A percentile compares a stretch with the other conserved stretches of the same genome.
Conservation (phyloP, 2,329 filamentous ascomycete species). For the Leptographium wingfieldii region DNA sequence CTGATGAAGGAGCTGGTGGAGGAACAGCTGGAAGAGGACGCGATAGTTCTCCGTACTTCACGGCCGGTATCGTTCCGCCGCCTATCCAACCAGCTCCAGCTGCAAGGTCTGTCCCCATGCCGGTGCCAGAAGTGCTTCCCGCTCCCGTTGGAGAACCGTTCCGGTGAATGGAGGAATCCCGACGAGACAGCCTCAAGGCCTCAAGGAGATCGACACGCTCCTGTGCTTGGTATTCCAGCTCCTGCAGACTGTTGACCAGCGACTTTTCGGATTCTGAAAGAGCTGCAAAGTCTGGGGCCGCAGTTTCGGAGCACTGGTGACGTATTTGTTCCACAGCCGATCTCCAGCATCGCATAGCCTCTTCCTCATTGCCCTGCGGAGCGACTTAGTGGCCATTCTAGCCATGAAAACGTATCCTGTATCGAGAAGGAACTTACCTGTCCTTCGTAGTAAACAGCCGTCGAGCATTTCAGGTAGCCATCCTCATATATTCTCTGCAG, state of each 20-base stretch:
- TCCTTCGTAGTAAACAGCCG: constrained; percentile 89
- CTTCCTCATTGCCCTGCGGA: constrained; percentile 69
- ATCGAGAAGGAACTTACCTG: constrained; percentile 44
- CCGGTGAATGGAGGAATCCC: constrained; percentile 23
- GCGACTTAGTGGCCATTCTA: background rate
- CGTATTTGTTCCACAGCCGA: constrained; percentile 79
- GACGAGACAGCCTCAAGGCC: constrained; percentile 57
- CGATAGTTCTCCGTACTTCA: constrained; percentile 72
- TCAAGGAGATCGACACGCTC: constrained; percentile 83
- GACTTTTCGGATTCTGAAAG: constrained; percentile 72
- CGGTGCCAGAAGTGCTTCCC: background rate
- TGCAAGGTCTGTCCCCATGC: background rate
- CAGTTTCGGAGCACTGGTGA: constrained; percentile 63
- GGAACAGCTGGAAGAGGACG: constrained; percentile 36
- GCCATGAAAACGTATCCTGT: background rate
- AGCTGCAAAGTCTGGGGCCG: constrained; percentile 8
- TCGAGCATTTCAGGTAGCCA: constrained; percentile 87
- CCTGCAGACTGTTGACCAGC: constrained; percentile 64
- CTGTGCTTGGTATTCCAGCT: constrained; percentile 84
- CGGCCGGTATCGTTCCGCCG: constrained; percentile 66
- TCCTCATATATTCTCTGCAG: constrained; percentile 98
- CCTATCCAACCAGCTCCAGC: constrained; percentile 53
- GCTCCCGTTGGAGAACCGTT: background rate
- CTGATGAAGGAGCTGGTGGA: constrained; percentile 11
- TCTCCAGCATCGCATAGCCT: constrained; percentile 85